Evolutionary conservation across 805 yeast genomes (phyloP).

Genomic region (Spathaspora boniae): DNA sequence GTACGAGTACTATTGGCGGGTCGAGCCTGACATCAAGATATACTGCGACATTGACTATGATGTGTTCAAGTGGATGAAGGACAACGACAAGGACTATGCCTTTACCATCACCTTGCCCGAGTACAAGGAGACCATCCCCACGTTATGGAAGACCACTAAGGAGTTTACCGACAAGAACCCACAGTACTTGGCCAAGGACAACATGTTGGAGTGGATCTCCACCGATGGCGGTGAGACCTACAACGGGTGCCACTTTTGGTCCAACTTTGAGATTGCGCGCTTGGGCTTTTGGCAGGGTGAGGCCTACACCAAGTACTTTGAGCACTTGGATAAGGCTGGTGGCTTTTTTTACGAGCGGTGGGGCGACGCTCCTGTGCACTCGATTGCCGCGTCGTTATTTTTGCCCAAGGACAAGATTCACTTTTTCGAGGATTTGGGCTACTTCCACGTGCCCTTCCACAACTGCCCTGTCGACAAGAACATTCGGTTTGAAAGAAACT

Average conservation of each 20-base stretch:
- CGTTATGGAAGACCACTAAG: constrained; percentile 74
- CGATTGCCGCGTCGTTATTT: constrained; percentile 79
- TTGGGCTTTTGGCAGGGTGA: constrained; percentile 71
- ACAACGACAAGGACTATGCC: constrained; percentile 74
- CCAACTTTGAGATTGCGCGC: constrained; percentile 77
- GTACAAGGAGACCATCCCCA: constrained; percentile 78
- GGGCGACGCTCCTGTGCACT: constrained; percentile 92
- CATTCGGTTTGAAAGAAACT: constrained; percentile 56
- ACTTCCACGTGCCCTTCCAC: constrained; percentile 77
- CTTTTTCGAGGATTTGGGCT: constrained; percentile 80
- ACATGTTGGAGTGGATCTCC: constrained; percentile 63
- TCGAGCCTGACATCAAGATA: constrained; percentile 77
- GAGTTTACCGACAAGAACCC: constrained; percentile 61
- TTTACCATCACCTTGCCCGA: constrained; percentile 81
- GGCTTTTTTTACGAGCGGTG: constrained; percentile 88
- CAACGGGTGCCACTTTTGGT: constrained; percentile 86
- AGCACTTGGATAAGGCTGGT: constrained; percentile 69
- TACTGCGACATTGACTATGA: constrained; percentile 83
- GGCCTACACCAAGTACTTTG: constrained; percentile 66
- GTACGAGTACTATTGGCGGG: constrained; percentile 91
- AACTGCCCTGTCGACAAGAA: constrained; percentile 72
- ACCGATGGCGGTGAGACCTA: constrained; percentile 75
- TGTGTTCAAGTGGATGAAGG: constrained; percentile 76
- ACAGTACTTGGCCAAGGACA: constrained; percentile 55
- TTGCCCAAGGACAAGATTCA: constrained; percentile 66